These are phyloP conservation scores for Aspergillus phoenicis DNA, from an alignment of 2,329 filamentous ascomycete species.

Conservation along the genomic window DNA sequence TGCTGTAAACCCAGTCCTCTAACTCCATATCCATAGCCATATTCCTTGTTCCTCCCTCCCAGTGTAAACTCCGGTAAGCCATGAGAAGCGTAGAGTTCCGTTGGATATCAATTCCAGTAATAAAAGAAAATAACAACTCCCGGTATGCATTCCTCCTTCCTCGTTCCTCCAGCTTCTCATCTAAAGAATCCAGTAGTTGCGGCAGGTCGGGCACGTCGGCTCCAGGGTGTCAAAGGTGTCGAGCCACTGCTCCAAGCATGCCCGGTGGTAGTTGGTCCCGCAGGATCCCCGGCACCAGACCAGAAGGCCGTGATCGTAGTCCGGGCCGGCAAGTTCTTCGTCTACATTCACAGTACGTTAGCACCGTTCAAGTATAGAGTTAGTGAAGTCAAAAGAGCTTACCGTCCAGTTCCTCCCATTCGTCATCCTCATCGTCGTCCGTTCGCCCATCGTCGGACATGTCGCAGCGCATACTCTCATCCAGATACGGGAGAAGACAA, in stretches of 20 bases:
- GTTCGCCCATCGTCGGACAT: not conserved
- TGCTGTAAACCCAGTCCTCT: not conserved
- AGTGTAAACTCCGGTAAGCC: not conserved
- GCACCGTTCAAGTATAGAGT: no score
- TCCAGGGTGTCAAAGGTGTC: not conserved
- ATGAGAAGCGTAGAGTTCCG: not conserved
- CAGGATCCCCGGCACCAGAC: slow-evolving; percentile 21
- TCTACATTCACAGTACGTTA: not conserved
- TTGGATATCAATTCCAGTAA: not conserved
- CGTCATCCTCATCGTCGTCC: not conserved
- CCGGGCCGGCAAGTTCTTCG: not conserved
- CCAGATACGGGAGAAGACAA: slow-evolving; percentile 2
- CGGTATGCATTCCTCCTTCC: not conserved
- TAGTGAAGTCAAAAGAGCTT: not conserved
- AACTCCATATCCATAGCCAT: not conserved
- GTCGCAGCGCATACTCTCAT: not conserved
- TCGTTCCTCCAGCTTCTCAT: not conserved
- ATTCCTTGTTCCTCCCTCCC: not conserved
- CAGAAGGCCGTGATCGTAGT: slow-evolving; percentile 3
- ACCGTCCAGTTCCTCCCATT: slow-evolving; percentile 1
- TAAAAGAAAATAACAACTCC: not conserved
- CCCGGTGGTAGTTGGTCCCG: slow-evolving; percentile 22
- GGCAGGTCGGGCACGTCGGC: slow-evolving; percentile 22
- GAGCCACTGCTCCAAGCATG: slow-evolving; percentile 19
- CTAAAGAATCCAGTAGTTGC: slow-evolving; percentile 12